Conservation (phyloP, 2,329 filamentous ascomycete species). For the Botryosphaeria agaves region DNA sequence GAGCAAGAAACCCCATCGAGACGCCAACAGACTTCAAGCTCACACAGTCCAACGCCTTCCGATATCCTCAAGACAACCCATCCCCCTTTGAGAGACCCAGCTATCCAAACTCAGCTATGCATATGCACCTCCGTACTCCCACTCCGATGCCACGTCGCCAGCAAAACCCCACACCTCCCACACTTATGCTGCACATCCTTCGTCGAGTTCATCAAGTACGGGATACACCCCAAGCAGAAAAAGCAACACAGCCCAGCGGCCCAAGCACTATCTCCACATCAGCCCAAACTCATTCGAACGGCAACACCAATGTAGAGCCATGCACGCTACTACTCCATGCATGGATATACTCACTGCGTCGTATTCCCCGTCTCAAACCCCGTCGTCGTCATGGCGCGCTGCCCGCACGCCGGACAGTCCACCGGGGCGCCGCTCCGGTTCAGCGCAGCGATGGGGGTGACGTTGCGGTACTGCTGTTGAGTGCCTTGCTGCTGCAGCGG, state of each 20-base stretch:
- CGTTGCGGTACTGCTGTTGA: conserved; percentile 18
- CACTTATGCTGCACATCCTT: conserved; percentile 33
- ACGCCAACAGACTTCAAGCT: no score
- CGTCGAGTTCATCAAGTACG: conserved; percentile 27
- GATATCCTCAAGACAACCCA: no score
- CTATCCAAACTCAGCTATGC: no score
- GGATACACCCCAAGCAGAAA: conserved; percentile 28
- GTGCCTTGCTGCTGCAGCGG: background rate
- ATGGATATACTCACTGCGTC: conserved; percentile 19
- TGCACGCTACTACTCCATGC: background rate
- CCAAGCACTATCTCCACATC: conserved; percentile 21
- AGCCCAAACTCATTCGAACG: background rate
- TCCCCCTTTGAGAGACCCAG: no score
- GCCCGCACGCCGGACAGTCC: conserved; percentile 29
- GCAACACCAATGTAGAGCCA: no score
- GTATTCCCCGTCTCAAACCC: conserved; percentile 19
- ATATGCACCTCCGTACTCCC: conserved; percentile 28
- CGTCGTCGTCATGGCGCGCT: conserved; percentile 20
- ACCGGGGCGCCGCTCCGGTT: conserved; percentile 21
- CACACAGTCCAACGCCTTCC: no score
- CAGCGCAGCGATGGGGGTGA: conserved; percentile 15
- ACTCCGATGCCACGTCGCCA: conserved; percentile 32
- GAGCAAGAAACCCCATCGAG: no score
- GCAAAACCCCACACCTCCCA: conserved; percentile 24
- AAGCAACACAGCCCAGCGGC: conserved; percentile 25